phyloP scores from a whole-genome alignment of 2,329 filamentous ascomycete species.

The Talaromyces amestolkiae region DNA sequence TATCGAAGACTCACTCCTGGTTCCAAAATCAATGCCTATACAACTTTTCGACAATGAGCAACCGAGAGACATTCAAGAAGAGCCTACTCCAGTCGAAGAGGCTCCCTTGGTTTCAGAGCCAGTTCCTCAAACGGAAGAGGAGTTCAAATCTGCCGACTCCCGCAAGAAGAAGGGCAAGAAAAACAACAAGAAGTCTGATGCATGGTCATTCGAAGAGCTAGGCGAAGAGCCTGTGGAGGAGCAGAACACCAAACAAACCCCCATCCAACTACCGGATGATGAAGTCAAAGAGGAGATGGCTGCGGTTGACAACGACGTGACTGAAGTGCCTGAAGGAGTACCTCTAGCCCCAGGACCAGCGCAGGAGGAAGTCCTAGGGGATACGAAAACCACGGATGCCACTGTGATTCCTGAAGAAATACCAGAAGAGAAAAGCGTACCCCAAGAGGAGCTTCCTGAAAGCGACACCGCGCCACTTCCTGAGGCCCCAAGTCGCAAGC shows the following conservation, averaged over 20 bases:
- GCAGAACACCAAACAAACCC: not conserved
- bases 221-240: not conserved
- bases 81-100: not conserved
- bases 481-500: conserved; percentile 6
- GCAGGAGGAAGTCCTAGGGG: not conserved
- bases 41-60: not conserved
- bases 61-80: not conserved
- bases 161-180: conserved; percentile 13
- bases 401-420: not conserved
- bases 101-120: not conserved
- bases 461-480: not conserved
- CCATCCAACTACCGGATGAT: not conserved
- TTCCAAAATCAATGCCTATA: not conserved
- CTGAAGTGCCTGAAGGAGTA: not conserved
- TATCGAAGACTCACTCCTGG: not conserved
- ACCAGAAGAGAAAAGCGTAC: not conserved
- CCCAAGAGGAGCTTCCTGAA: not conserved
- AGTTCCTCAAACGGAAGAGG: not conserved
- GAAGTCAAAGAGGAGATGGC: not conserved
- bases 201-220: conserved; percentile 1
- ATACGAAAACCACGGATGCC: not conserved
- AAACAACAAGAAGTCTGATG: conserved; percentile 3
- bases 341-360: not conserved
- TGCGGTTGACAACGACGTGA: not conserved
- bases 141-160: not conserved